These are phyloP conservation scores for Ganoderma boninense DNA, from an alignment of 1,284 basidiomycete species.

Conservation along the genomic window DNA sequence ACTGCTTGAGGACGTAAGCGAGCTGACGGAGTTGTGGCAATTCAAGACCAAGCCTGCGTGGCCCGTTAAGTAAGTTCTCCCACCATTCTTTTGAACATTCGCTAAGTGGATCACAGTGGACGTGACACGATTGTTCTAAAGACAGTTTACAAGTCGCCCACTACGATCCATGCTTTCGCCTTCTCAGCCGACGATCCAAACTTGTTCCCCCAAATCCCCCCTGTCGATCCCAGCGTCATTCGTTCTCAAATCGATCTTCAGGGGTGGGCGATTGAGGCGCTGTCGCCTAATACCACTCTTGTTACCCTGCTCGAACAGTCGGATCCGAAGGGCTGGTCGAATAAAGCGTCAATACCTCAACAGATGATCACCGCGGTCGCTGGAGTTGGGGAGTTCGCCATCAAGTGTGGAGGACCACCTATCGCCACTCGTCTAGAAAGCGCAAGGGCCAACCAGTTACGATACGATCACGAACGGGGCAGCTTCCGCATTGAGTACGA, in stretches of 20 bases:
- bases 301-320: constrained; percentile 97
- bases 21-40: constrained; percentile 93
- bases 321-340: constrained; percentile 97
- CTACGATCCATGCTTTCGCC: constrained; percentile 94
- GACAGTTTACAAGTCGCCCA: constrained; percentile 97
- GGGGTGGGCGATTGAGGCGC: constrained; percentile 96
- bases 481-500: constrained; percentile 90
- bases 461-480: constrained; percentile 90
- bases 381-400: constrained; percentile 92
- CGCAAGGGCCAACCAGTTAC: constrained; percentile 76
- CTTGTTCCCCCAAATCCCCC: constrained; percentile 84
- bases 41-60: constrained; percentile 89
- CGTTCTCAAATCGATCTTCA: constrained; percentile 95
- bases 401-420: constrained; percentile 95
- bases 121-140: constrained; percentile 92
- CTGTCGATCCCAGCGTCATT: constrained; percentile 79
- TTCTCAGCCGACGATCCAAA: constrained; percentile 93
- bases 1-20: constrained; percentile 90
- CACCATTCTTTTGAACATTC: background rate
- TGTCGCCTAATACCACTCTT: constrained; percentile 95
- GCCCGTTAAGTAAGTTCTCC: constrained; percentile 83
- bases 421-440: constrained; percentile 86
- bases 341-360: constrained; percentile 92
- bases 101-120: constrained; percentile 58
- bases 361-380: constrained; percentile 90